phyloP scores from a whole-genome alignment of 2,329 filamentous ascomycete genomes.

The Xylaria arbuscula region DNA sequence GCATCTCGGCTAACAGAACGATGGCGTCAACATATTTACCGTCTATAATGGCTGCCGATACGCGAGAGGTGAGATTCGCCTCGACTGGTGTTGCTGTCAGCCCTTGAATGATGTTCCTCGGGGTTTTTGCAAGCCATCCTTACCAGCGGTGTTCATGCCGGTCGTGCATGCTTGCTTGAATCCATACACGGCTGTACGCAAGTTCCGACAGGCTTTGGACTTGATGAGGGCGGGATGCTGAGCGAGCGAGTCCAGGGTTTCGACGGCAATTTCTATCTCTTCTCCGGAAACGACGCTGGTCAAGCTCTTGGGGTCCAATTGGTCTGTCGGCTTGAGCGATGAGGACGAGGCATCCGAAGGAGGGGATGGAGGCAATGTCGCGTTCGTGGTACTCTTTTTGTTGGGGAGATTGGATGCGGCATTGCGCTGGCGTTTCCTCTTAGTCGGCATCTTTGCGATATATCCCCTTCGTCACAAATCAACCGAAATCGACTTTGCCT shows the following conservation, averaged over 20 bases:
- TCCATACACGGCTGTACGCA: slow-evolving; percentile 74
- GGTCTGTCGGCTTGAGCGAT: slow-evolving; percentile 51
- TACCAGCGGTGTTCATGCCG: slow-evolving; percentile 65
- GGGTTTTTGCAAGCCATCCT: not conserved
- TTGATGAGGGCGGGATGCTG: slow-evolving; percentile 73
- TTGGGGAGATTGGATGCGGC: slow-evolving; percentile 48
- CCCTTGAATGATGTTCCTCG: slow-evolving; percentile 29
- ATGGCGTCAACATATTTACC: slow-evolving; percentile 73
- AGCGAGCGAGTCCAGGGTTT: slow-evolving; percentile 69
- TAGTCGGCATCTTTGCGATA: slow-evolving; percentile 58
- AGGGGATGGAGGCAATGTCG: slow-evolving; percentile 50
- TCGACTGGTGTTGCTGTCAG: slow-evolving; percentile 53
- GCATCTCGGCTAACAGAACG: slow-evolving; percentile 76
- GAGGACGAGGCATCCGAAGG: slow-evolving; percentile 45
- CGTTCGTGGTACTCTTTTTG: slow-evolving; percentile 48
- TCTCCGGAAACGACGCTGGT: slow-evolving; percentile 68
- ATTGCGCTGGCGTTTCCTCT: slow-evolving; percentile 56
- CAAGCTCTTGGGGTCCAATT: slow-evolving; percentile 61
- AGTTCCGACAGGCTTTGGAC: slow-evolving; percentile 73
- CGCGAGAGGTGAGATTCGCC: slow-evolving; percentile 72
- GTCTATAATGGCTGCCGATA: slow-evolving; percentile 73
- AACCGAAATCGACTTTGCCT: not conserved
- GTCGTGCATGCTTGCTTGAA: slow-evolving; percentile 77
- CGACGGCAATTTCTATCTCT: slow-evolving; percentile 74
- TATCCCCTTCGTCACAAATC: not conserved